phyloP scores from a whole-genome alignment of 2,329 filamentous ascomycete genomes.

The Talaromyces funiculosus region DNA sequence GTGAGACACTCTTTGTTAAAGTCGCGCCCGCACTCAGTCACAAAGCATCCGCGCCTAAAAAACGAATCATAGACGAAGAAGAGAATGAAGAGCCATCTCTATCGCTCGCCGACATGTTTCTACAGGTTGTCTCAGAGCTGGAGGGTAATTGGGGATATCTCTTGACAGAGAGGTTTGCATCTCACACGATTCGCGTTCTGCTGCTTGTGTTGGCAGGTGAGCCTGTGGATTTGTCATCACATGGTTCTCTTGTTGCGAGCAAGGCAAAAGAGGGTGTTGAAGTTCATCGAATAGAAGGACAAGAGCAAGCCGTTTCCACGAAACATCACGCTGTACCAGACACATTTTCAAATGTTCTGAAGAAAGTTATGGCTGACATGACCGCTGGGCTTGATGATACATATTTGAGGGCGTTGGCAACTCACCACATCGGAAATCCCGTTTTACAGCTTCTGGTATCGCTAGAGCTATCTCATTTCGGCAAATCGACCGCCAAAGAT shows the following conservation, averaged over 20 bases:
- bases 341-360: slow-evolving; percentile 69
- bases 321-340: slow-evolving; percentile 58
- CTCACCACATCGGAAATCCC: slow-evolving; percentile 85
- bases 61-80: slow-evolving; percentile 40
- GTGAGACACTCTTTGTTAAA: slow-evolving; percentile 83
- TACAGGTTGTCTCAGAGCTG: slow-evolving; percentile 80
- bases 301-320: slow-evolving; percentile 45
- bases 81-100: slow-evolving; percentile 44
- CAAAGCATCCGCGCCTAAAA: slow-evolving; percentile 50
- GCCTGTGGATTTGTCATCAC: slow-evolving; percentile 64
- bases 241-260: slow-evolving; percentile 74
- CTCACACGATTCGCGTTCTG: slow-evolving; percentile 81
- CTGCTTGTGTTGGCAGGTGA: slow-evolving; percentile 80
- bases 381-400: slow-evolving; percentile 70
- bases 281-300: slow-evolving; percentile 47
- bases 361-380: slow-evolving; percentile 75
- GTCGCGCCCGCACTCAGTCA: slow-evolving; percentile 72
- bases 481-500: slow-evolving; percentile 60
- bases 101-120: slow-evolving; percentile 78
- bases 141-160: slow-evolving; percentile 76
- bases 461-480: slow-evolving; percentile 71
- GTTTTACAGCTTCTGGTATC: slow-evolving; percentile 86
- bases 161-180: slow-evolving; percentile 82
- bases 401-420: slow-evolving; percentile 75
- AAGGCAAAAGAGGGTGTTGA: slow-evolving; percentile 85